These are phyloP conservation scores for Pichia sp. DNA, from an alignment of 1,139 yeast species.

Conservation along the genomic window DNA sequence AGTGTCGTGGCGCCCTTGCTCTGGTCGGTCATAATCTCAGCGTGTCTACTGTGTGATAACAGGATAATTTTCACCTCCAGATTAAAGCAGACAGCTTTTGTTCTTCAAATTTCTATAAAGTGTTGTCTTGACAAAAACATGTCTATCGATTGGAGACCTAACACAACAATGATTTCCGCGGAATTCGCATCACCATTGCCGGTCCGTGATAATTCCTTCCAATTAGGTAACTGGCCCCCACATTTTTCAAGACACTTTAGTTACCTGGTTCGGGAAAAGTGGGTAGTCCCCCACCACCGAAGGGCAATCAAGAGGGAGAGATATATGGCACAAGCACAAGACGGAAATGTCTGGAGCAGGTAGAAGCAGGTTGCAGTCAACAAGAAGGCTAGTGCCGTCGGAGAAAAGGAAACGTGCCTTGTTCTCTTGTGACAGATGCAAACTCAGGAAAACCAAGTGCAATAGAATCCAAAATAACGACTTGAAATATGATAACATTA, in stretches of 20 bases:
- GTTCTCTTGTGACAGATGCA: constrained; percentile 45
- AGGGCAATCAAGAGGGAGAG: background rate
- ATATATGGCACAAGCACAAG: background rate
- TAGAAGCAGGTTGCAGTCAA: constrained; percentile 19
- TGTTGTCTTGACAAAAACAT: background rate
- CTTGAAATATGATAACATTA: constrained; percentile 33
- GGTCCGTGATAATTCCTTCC: background rate
- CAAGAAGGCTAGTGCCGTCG: constrained; percentile 33
- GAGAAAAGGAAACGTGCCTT: constrained; percentile 37
- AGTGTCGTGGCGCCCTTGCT: constrained; percentile 24
- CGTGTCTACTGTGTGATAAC: background rate
- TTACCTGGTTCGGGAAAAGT: background rate
- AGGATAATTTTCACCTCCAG: background rate
- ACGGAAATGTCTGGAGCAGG: background rate
- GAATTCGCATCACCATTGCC: background rate
- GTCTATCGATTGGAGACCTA: background rate
- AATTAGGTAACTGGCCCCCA: background rate
- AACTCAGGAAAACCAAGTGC: constrained; percentile 41
- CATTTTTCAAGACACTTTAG: background rate
- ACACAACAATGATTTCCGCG: background rate
- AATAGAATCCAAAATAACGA: constrained; percentile 32
- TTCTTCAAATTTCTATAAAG: background rate
- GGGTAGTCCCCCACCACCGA: background rate
- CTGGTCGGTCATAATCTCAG: background rate
- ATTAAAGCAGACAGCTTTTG: background rate